These are phyloP conservation scores for Heritiera fomes DNA, from an alignment of 345 rosid genomes.

Conservation along the genomic window DNA sequence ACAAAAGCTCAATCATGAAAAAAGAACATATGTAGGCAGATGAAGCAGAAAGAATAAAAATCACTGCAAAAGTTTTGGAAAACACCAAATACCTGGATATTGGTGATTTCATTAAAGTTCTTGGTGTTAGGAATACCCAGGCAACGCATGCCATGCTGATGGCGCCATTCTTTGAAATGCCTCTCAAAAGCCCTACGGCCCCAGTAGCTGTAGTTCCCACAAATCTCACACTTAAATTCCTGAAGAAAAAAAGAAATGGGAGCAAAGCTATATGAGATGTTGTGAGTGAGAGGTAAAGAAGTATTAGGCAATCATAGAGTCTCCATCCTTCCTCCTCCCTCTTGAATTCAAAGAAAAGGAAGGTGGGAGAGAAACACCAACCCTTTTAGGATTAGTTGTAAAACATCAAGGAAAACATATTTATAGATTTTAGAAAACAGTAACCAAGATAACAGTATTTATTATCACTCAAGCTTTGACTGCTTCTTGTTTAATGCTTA, in stretches of 20 bases:
- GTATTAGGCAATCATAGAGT: neutral
- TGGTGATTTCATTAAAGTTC: conserved; percentile 95
- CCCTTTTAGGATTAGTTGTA: neutral
- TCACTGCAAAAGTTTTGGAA: neutral
- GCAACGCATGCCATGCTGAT: conserved; percentile 99
- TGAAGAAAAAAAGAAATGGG: conserved; percentile 21
- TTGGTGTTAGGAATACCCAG: conserved; percentile 98
- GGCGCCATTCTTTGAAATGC: conserved; percentile 97
- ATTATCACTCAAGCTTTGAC: neutral
- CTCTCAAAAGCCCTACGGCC: conserved; percentile 97
- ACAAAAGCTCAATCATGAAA: neutral
- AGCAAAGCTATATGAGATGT: neutral
- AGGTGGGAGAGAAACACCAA: neutral
- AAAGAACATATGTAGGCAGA: neutral
- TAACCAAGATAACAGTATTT: neutral
- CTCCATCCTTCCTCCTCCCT: neutral
- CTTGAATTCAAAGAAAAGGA: neutral
- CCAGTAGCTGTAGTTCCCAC: conserved; percentile 95
- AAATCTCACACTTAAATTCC: conserved; percentile 97
- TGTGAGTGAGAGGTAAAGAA: neutral
- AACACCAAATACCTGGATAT: conserved; percentile 56
- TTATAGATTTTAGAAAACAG: neutral
- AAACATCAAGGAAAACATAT: neutral
- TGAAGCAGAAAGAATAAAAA: neutral
- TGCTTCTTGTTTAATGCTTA: neutral